Conservation (phyloP, 2,329 filamentous ascomycete species). For the Aspergillus transmontanensis region DNA sequence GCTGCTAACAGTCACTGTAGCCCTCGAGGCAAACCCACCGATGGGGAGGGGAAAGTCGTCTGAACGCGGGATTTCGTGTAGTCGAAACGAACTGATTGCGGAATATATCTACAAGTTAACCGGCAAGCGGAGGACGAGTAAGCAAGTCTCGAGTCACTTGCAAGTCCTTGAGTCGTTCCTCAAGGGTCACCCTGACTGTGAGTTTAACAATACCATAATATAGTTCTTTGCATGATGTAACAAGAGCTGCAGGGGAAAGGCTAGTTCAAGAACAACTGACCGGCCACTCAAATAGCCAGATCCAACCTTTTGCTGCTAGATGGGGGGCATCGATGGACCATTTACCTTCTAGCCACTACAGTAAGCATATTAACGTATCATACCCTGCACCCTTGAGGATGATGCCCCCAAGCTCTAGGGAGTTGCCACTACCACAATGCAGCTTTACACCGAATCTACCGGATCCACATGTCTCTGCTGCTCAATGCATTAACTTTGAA, state of each 20-base stretch:
- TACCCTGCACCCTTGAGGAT: too few relatives aligned
- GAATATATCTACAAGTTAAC: conserved; percentile 60
- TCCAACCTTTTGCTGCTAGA: too few relatives aligned
- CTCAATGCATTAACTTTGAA: too few relatives aligned
- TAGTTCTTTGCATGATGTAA: neutral
- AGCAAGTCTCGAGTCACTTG: conserved; percentile 66
- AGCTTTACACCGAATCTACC: too few relatives aligned
- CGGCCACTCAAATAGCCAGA: conserved; percentile 24
- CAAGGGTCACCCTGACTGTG: conserved; percentile 55
- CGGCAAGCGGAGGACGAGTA: conserved; percentile 56
- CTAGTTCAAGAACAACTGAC: conserved; percentile 40
- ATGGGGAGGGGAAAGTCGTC: conserved; percentile 60
- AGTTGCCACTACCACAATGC: too few relatives aligned
- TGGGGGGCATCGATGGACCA: too few relatives aligned
- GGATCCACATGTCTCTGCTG: too few relatives aligned
- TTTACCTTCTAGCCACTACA: too few relatives aligned
- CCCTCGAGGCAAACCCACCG: conserved; percentile 58
- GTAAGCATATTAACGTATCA: too few relatives aligned
- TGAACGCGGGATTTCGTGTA: conserved; percentile 55
- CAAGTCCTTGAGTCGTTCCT: conserved; percentile 63
- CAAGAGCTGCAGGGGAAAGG: conserved; percentile 36
- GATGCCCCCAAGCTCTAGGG: too few relatives aligned
- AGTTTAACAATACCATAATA: conserved; percentile 22
- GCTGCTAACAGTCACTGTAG: conserved; percentile 28
- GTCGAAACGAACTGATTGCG: conserved; percentile 64